Base-by-base conservation (phyloP, 1,139 yeast species). In the Nadsonia commutata region DNA sequence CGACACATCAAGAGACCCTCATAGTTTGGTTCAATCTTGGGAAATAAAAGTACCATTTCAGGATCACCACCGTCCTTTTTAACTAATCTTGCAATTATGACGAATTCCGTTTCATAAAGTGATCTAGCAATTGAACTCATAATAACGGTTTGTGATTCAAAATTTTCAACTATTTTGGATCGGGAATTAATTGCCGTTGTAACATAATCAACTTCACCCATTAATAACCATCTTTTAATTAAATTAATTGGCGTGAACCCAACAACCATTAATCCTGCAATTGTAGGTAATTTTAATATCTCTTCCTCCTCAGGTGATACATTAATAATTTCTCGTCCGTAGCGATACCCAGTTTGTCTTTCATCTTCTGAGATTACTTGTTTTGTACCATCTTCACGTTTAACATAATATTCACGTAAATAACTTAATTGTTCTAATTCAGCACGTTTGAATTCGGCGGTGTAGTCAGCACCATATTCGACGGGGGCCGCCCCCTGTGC, bases 51-150 rank as follows among this genome's bases (percentile, higher is more conserved):
- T 41, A 79, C 77, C 59, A 81, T 66, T 18, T 48, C 51, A 18
- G 46, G 45, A 33, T 46, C 44, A 67, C 71, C 22, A 72, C 78
- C 2, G 77, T 8, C 66, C 57, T 41, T 67, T 68, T 72, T 31
- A 67, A 81, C 86, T 52, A 69, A 76, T 40, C 95, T 59, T 0
- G 76, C 85, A 37, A 83, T 54, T 0, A 78, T 83, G 36, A 68
- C 65, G n/a, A 69, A 59, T 2, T 71, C 66, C 44, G 66, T 52
- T 16, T 70, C 71, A 1, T 67, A 52, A 55, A 86, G 58, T 0
- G 81, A 68, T 48, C 71, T 71, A 18, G 76, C 74, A 7, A 86
- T 56, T 3, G 80, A 70, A 36, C 68, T 61, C 50, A 81, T 66
- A 0, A 74, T 70, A 0, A 66, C 45, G 3, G 60, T 52, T 47